phyloP scores from a whole-genome alignment of 73 alveolate species.

The Symbiodinium pilosum region DNA sequence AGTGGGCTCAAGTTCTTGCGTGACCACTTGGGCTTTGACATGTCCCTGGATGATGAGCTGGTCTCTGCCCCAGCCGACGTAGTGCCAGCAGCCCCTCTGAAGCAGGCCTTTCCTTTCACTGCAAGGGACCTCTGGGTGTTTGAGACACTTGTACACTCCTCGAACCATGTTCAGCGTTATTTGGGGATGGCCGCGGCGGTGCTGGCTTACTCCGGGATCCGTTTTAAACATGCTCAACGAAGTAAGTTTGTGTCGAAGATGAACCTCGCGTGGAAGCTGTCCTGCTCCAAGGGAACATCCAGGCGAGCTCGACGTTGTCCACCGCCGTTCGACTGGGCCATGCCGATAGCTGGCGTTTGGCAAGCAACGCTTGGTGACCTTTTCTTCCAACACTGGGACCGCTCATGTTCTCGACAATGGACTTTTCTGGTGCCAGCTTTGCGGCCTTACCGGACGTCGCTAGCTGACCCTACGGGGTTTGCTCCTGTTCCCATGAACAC shows the following conservation, averaged over 20 bases:
- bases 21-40: background rate
- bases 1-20: background rate
- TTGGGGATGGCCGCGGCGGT: background rate
- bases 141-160: too few relatives aligned
- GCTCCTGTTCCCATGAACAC: background rate
- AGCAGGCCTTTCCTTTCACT: too few relatives aligned
- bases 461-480: background rate
- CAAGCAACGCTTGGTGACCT: background rate
- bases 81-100: background rate
- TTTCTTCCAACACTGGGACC: background rate
- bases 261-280: background rate
- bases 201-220: background rate
- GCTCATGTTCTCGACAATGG: background rate
- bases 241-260: background rate
- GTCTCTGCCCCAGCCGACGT: background rate
- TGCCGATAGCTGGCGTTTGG: background rate
- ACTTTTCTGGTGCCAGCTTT: background rate
- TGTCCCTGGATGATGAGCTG: background rate
- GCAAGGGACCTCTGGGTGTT: too few relatives aligned
- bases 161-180: background rate
- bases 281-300: background rate
- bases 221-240: background rate
- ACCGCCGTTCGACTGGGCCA: background rate
- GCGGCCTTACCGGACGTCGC: background rate
- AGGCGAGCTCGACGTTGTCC: background rate